Evolutionary conservation across 768 basidiomycete genomes (phyloP).

Genomic region (Cystobasidium tubakii): DNA sequence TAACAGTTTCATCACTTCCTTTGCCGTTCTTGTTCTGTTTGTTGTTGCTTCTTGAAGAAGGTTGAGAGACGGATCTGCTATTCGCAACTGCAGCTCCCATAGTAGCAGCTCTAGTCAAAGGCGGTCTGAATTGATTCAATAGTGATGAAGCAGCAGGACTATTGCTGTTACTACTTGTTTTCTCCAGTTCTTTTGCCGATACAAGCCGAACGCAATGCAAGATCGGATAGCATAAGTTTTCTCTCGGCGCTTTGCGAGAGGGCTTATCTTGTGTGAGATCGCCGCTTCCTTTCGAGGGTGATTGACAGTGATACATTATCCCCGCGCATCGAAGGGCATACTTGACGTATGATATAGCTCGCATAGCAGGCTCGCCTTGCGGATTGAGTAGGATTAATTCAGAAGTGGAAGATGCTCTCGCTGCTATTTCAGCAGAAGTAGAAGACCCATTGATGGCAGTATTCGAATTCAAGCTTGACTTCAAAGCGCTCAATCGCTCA

Average conservation of each 20-base stretch:
- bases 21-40: not conserved
- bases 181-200: not conserved
- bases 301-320: slow-evolving; percentile 47
- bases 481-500: not conserved
- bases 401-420: slow-evolving; percentile 5
- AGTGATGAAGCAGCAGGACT: slow-evolving; percentile 15
- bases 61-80: not conserved
- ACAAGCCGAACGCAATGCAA: slow-evolving; percentile 24
- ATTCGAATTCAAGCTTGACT: not conserved
- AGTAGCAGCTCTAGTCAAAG: slow-evolving; percentile 9
- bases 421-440: slow-evolving; percentile 1
- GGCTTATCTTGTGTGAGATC: slow-evolving; percentile 17
- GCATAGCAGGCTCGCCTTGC: slow-evolving; percentile 43
- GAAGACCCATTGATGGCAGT: not conserved
- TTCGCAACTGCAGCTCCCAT: not conserved
- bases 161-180: not conserved
- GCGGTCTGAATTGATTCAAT: slow-evolving; percentile 17
- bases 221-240: not conserved
- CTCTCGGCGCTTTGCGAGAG: not conserved
- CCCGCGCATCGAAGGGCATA: slow-evolving; percentile 47
- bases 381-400: slow-evolving; percentile 45
- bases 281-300: not conserved
- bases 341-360: slow-evolving; percentile 47
- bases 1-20: slow-evolving; percentile 1
- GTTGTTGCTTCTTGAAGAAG: not conserved